Conservation (phyloP, 441 rosid species). For the Daphne laureola region DNA sequence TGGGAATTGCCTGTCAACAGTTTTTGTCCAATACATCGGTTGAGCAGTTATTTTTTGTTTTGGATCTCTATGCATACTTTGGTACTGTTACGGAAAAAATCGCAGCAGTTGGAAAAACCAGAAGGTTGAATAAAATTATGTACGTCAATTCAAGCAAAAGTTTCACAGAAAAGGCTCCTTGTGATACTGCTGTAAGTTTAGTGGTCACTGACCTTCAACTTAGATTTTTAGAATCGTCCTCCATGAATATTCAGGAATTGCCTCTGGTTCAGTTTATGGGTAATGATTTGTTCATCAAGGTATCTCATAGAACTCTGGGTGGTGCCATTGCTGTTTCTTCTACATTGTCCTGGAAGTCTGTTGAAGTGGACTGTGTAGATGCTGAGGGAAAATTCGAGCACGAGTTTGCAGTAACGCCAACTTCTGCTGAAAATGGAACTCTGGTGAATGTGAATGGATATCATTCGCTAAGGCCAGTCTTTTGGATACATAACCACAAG, state of each 20-base stretch:
- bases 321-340: slow-evolving; percentile 96
- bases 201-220: slow-evolving; percentile 65
- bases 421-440: slow-evolving; percentile 31
- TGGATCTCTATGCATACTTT: slow-evolving; percentile 77
- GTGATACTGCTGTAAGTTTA: slow-evolving; percentile 87
- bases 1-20: slow-evolving; percentile 82
- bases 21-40: slow-evolving; percentile 87
- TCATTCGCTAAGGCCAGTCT: slow-evolving; percentile 68
- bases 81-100: slow-evolving; percentile 78
- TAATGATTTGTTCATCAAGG: slow-evolving; percentile 67
- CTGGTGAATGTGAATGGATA: slow-evolving; percentile 30
- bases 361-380: slow-evolving; percentile 83
- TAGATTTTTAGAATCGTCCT: slow-evolving; percentile 75
- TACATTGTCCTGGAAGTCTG: slow-evolving; percentile 60
- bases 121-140: slow-evolving; percentile 28
- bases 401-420: slow-evolving; percentile 24
- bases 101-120: slow-evolving; percentile 53
- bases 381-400: slow-evolving; percentile 37
- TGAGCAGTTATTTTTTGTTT: slow-evolving; percentile 89
- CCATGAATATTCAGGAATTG: slow-evolving; percentile 45
- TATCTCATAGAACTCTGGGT: slow-evolving; percentile 90
- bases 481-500: slow-evolving; percentile 71
- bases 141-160: slow-evolving; percentile 37
- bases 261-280: slow-evolving; percentile 91
- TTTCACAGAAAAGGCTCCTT: slow-evolving; percentile 87